Percentiles rank a stretch among this genome's conserved stretches.
These are phyloP conservation scores for Pelagophyceae sp. DNA, from an alignment of 352 stramenopile genomes.

Conservation along the genomic window DNA sequence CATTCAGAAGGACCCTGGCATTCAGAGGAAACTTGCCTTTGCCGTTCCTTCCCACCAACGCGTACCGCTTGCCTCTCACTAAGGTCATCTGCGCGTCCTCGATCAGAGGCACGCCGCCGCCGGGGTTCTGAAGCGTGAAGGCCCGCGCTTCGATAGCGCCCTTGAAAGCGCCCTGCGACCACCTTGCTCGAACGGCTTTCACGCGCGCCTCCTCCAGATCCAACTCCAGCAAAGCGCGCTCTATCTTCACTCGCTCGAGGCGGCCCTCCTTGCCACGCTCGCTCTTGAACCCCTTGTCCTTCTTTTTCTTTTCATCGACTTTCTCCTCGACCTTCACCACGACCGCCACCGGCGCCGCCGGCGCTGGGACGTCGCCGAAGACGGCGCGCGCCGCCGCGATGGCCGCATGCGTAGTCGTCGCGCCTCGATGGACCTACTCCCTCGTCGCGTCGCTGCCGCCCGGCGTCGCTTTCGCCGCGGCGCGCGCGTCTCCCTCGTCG, in stretches of 20 bases:
- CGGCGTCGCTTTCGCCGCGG: too few species aligned
- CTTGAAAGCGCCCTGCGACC: constrained; percentile 29
- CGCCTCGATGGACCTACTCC: too few species aligned
- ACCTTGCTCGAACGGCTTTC: constrained; percentile 24
- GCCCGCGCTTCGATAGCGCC: constrained; percentile 31
- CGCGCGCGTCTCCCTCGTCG: too few species aligned
- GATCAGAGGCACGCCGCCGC: constrained; percentile 36
- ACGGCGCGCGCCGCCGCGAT: constrained; percentile 2
- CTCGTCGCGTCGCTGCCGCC: too few species aligned
- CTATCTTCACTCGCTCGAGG: constrained; percentile 22
- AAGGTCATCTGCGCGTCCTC: constrained; percentile 44
- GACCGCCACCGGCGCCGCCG: background rate
- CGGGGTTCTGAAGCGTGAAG: constrained; percentile 34
- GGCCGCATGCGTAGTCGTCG: background rate
- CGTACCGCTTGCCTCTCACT: constrained; percentile 42
- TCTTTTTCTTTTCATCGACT: background rate
- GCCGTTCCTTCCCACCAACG: constrained; percentile 46
- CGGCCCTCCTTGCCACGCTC: constrained; percentile 16
- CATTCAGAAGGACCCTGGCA: too few species aligned
- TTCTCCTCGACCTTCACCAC: background rate
- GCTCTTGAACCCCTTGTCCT: background rate
- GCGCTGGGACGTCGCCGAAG: background rate
- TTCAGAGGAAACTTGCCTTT: too few species aligned
- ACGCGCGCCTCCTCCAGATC: constrained; percentile 31
- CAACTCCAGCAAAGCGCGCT: constrained; percentile 25